Conservation (phyloP, 805 yeast species). For the Starmerella asiatica region DNA sequence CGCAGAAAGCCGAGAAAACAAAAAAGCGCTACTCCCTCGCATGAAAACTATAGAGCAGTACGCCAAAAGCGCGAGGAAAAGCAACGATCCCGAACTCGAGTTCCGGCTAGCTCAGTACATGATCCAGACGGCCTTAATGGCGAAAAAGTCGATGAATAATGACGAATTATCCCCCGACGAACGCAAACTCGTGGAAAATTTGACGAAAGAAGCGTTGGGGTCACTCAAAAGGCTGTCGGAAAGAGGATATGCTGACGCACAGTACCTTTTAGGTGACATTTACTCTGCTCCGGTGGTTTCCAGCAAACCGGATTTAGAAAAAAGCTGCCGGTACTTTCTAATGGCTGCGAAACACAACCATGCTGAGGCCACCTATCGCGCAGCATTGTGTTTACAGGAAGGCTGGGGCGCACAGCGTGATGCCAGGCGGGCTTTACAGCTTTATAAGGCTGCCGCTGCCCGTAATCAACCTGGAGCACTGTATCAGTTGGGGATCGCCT, state of each 20-base stretch:
- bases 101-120: constrained; percentile 85
- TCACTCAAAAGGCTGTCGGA: constrained; percentile 61
- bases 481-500: constrained; percentile 80
- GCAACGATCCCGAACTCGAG: constrained; percentile 73
- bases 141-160: neutral
- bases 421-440: constrained; percentile 71
- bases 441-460: constrained; percentile 72
- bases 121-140: constrained; percentile 61
- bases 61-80: constrained; percentile 68
- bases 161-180: neutral
- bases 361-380: constrained; percentile 78
- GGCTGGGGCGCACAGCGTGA: constrained; percentile 89
- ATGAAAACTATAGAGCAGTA: constrained; percentile 77
- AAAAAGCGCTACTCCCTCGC: constrained; percentile 48
- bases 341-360: constrained; percentile 91
- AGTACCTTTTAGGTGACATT: constrained; percentile 83
- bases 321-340: constrained; percentile 64
- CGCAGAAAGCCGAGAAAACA: neutral
- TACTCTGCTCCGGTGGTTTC: constrained; percentile 63
- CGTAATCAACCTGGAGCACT: constrained; percentile 94
- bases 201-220: constrained; percentile 62
- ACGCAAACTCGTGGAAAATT: constrained; percentile 24
- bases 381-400: constrained; percentile 83
- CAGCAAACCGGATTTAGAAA: constrained; percentile 64
- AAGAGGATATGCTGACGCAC: constrained; percentile 78